These are phyloP conservation scores for Claviceps purpurea DNA, from an alignment of 2,329 filamentous ascomycete genomes.

Conservation along the genomic window DNA sequence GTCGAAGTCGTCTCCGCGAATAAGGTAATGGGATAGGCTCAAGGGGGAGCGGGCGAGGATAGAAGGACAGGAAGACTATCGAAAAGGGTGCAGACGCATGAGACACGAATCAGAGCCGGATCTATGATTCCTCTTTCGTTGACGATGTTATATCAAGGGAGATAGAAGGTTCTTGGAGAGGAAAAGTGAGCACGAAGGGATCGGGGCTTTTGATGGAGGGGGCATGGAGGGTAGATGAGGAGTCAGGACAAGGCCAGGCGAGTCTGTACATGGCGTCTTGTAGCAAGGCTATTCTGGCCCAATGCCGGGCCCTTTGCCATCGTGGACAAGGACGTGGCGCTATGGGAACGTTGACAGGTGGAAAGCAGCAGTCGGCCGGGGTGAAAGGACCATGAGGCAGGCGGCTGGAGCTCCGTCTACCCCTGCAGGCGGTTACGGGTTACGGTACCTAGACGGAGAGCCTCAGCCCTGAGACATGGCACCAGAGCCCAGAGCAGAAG, in stretches of 20 bases:
- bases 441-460: not conserved
- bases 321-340: conserved; percentile 8
- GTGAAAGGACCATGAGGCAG: conserved; percentile 5
- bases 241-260: conserved; percentile 12
- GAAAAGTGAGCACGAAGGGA: conserved; percentile 12
- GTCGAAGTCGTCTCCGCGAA: conserved; percentile 7
- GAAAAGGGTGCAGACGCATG: conserved; percentile 19
- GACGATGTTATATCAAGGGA: conserved; percentile 20
- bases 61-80: conserved; percentile 13
- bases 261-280: conserved; percentile 3
- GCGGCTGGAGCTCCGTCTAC: no score
- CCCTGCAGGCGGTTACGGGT: not conserved
- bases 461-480: not conserved
- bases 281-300: conserved; percentile 10
- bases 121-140: conserved; percentile 15
- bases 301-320: conserved; percentile 7
- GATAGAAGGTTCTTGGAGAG: conserved; percentile 13
- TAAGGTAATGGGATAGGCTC: not conserved
- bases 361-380: conserved; percentile 8
- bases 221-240: conserved; percentile 24
- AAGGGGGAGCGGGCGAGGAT: conserved; percentile 6
- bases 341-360: not conserved
- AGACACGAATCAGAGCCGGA: conserved; percentile 19
- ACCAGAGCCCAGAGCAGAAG: not conserved
- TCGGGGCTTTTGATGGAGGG: conserved; percentile 10